A percentile compares a stretch with the other conserved stretches of the same genome.
Conservation (phyloP, 2,329 filamentous ascomycete genomes). For the Chaetothyriales sp. region DNA sequence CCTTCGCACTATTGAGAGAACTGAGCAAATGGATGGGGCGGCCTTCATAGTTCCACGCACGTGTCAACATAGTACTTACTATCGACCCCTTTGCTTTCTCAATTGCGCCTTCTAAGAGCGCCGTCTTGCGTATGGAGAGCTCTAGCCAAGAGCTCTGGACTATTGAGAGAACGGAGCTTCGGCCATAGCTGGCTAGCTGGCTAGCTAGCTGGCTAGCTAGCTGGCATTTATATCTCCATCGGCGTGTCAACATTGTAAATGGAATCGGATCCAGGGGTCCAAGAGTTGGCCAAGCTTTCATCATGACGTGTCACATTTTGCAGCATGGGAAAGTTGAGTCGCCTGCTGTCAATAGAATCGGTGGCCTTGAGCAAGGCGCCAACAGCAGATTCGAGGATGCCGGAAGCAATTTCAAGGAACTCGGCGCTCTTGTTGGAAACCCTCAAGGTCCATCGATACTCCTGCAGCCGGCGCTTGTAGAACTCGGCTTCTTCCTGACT, state of each 20-base stretch:
- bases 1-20: too few relatives aligned
- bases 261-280: background rate
- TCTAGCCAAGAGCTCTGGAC: too few relatives aligned
- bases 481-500: slow-evolving; percentile 83
- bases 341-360: slow-evolving; percentile 15
- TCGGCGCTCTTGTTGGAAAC: slow-evolving; percentile 43
- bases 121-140: too few relatives aligned
- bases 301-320: slow-evolving; percentile 8
- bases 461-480: slow-evolving; percentile 69
- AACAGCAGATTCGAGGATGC: slow-evolving; percentile 18
- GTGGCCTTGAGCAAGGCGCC: slow-evolving; percentile 16
- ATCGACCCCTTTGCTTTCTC: too few relatives aligned
- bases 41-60: too few relatives aligned
- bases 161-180: too few relatives aligned
- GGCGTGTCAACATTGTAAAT: background rate
- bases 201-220: too few relatives aligned
- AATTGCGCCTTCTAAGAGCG: too few relatives aligned
- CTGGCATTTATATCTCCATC: background rate
- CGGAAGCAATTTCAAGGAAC: slow-evolving; percentile 18
- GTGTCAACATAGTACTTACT: too few relatives aligned
- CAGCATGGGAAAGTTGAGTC: slow-evolving; percentile 17
- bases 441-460: slow-evolving; percentile 88
- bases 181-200: too few relatives aligned
- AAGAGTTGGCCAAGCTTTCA: background rate
- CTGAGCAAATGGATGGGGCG: too few relatives aligned